Base-by-base conservation (phyloP, 73 alveolate genomes). In the Symbiodinium natans region DNA sequence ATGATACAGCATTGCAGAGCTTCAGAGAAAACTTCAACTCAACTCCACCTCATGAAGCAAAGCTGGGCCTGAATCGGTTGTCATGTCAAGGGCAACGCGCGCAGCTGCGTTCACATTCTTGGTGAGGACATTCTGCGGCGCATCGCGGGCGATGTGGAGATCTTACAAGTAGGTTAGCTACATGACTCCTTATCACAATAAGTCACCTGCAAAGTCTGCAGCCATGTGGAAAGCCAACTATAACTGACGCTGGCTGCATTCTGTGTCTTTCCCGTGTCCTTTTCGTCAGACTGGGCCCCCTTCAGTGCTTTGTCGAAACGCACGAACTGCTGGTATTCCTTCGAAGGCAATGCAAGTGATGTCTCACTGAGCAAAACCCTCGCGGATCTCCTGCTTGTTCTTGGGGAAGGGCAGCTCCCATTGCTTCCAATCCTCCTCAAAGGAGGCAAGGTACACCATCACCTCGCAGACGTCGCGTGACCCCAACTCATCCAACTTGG, bases 341-440 rank as follows among this genome's bases (percentile, higher is more conserved):
- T 38, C 42, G 54, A 23, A 59, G 68, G 31, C 21, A 5, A 25
- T 42, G 10, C 43, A 71, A 71, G 15, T 23, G 40, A 23, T 71
- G 40, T 9, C 13, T 59, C 33, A 25, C 77, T 59, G 77, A 13
- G 33, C 29, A 21, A 13, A 6, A 3, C 29, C 15, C 33, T n/a
- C 5, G 77, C 42, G 25, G 31, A 15, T 0, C 39, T 82, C 86
- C 86, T 63, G 74, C 86, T 63, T 68, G 95, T 29, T 40, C 36
- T 54, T 68, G 34, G 95, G 95, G 34, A 88, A 88, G 10, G 95
- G 95, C 38, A 68, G 36, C 73, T 88, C 95, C n/a, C 46, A 46
- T 9, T 42, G 43, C 95, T 83, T 90, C 97, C 97, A 90, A 90
- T 90, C 97, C 88, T 90, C 97, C 6, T 73, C 97, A 15, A 90